A percentile compares a stretch with the other conserved stretches of the same genome.
phyloP scores from a whole-genome alignment of 225 moss, liverwort and hornwort species.

The Bryum argenteum region DNA sequence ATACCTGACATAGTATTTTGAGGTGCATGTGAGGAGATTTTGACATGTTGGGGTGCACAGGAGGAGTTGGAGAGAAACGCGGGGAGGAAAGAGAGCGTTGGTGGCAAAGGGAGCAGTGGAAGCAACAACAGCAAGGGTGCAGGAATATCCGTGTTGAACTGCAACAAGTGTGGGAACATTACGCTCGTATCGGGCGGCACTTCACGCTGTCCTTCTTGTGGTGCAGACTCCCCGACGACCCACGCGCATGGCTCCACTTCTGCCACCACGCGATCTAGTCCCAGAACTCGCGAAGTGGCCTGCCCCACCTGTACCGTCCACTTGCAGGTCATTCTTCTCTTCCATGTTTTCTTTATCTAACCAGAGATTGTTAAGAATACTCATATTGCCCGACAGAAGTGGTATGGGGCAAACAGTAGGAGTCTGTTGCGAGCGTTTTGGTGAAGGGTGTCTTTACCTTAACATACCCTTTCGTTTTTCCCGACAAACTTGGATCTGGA shows the following conservation, averaged over 20 bases:
- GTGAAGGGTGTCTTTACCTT: too few species aligned
- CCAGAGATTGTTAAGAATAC: too few species aligned
- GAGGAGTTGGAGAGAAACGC: constrained; percentile 91
- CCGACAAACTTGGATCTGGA: too few species aligned
- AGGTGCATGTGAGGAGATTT: background rate
- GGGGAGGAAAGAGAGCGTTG: constrained; percentile 53
- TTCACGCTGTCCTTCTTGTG: constrained; percentile 78
- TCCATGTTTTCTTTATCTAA: background rate
- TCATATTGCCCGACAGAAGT: too few species aligned
- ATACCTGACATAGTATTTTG: background rate
- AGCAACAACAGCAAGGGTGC: constrained; percentile 50
- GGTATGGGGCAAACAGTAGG: too few species aligned
- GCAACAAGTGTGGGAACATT: constrained; percentile 81
- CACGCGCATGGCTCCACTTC: constrained; percentile 39
- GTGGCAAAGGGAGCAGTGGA: constrained; percentile 38
- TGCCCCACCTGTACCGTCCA: constrained; percentile 99
- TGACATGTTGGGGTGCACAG: constrained; percentile 36
- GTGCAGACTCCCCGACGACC: constrained; percentile 52
- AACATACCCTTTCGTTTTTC: too few species aligned
- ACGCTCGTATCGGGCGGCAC: constrained; percentile 70
- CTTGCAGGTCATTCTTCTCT: constrained; percentile 60
- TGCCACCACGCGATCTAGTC: constrained; percentile 44
- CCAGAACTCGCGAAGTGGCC: constrained; percentile 83
- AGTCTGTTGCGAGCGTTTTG: too few species aligned
- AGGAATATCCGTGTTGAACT: constrained; percentile 79